Conservation (phyloP, 441 rosid species). For the Corymbia calophylla region DNA sequence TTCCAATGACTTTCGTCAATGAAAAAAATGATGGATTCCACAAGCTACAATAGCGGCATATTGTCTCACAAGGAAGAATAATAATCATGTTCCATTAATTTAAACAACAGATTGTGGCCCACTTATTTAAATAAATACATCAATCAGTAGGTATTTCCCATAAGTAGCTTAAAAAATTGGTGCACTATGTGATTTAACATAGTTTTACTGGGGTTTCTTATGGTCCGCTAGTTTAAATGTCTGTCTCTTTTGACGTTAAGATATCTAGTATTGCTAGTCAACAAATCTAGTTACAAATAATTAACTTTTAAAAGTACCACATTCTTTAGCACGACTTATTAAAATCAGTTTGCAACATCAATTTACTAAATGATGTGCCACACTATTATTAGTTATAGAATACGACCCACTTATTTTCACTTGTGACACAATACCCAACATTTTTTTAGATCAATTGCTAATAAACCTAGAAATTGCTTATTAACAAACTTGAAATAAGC, state of each 20-base stretch:
- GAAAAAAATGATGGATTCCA: not conserved
- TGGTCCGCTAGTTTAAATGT: not conserved
- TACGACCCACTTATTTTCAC: not conserved
- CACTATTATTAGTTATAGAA: no score
- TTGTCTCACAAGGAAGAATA: not conserved
- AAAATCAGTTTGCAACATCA: not conserved
- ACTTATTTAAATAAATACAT: not conserved
- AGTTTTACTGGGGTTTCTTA: not conserved
- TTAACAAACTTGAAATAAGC: not conserved
- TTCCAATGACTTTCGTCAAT: not conserved
- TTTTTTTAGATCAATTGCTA: not conserved
- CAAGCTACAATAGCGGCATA: not conserved
- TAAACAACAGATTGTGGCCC: not conserved
- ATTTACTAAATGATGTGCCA: not conserved
- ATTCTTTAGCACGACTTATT: not conserved
- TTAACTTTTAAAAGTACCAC: not conserved
- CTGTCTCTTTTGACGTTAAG: not conserved
- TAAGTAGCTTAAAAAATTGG: not conserved
- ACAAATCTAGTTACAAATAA: not conserved
- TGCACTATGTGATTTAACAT: not conserved
- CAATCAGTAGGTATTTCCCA: not conserved
- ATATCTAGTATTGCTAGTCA: not conserved
- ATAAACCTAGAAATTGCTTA: not conserved
- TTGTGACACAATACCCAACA: not conserved
- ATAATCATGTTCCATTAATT: not conserved